Conservation (phyloP, 129 eudicot species). For the Ambrosia artemisiifolia region DNA sequence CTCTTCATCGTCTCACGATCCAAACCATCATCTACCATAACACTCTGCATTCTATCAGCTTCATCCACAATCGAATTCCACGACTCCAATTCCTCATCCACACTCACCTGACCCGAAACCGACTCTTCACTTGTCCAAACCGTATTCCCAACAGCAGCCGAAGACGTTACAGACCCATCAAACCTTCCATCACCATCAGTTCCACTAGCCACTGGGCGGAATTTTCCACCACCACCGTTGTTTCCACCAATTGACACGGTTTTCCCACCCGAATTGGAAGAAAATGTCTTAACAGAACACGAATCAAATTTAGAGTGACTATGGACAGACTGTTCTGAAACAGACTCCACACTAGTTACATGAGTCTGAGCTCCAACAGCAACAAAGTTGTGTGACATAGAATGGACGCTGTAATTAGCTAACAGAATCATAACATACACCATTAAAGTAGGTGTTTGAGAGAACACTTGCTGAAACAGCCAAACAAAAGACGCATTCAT, state of each 20-base stretch:
- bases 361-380: slow-evolving; percentile 30
- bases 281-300: slow-evolving; percentile 34
- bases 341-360: slow-evolving; percentile 26
- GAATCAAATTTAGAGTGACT: slow-evolving; percentile 42
- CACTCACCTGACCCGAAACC: slow-evolving; percentile 39
- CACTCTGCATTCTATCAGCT: slow-evolving; percentile 58
- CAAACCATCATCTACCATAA: slow-evolving; percentile 38
- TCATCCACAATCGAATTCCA: slow-evolving; percentile 66
- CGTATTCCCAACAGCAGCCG: slow-evolving; percentile 27
- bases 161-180: slow-evolving; percentile 32
- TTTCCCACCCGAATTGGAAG: slow-evolving; percentile 39
- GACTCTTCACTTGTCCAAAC: slow-evolving; percentile 44
- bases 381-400: slow-evolving; percentile 49
- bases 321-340: neutral
- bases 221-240: slow-evolving; percentile 77
- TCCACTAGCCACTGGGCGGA: slow-evolving; percentile 53
- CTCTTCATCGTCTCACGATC: slow-evolving; percentile 54
- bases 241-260: slow-evolving; percentile 57
- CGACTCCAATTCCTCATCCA: slow-evolving; percentile 42
- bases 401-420: slow-evolving; percentile 82
- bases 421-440: slow-evolving; percentile 80
- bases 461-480: slow-evolving; percentile 86
- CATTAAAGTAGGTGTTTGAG: slow-evolving; percentile 87
- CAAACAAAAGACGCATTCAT: slow-evolving; percentile 93
- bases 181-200: slow-evolving; percentile 68